These are phyloP conservation scores for Phytophthora ohioensis DNA, from an alignment of 352 stramenopile genomes.

Conservation along the genomic window DNA sequence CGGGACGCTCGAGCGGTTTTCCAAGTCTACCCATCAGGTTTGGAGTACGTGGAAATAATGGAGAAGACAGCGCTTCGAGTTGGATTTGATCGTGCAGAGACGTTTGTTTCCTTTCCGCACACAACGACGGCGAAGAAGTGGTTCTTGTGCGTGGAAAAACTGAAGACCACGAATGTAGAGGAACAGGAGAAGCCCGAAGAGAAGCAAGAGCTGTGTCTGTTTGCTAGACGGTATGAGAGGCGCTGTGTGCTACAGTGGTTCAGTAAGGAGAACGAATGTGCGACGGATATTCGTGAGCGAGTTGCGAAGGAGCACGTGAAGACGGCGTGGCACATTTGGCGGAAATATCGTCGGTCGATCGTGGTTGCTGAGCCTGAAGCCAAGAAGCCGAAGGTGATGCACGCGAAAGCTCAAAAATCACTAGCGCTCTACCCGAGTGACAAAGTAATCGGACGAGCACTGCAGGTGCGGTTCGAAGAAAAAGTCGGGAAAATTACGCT, in stretches of 20 bases:
- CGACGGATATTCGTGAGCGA: slow-evolving; percentile 49
- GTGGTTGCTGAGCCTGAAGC: slow-evolving; percentile 26
- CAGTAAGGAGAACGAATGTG: slow-evolving; percentile 13
- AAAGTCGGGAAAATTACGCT: slow-evolving; percentile 45
- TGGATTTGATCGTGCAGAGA: slow-evolving; percentile 61
- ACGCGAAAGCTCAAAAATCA: slow-evolving; percentile 65
- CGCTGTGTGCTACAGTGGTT: slow-evolving; percentile 73
- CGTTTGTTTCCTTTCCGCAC: slow-evolving; percentile 80
- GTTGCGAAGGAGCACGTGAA: slow-evolving; percentile 74
- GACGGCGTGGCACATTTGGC: slow-evolving; percentile 74
- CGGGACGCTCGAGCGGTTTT: slow-evolving; percentile 53
- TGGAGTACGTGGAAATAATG: slow-evolving; percentile 69
- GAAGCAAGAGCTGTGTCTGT: slow-evolving; percentile 52
- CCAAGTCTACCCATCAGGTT: slow-evolving; percentile 71
- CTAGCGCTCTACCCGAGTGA: slow-evolving; percentile 73
- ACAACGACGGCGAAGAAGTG: slow-evolving; percentile 77
- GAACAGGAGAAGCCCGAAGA: slow-evolving; percentile 12
- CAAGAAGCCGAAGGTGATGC: slow-evolving; percentile 22
- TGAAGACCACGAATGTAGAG: slow-evolving; percentile 4
- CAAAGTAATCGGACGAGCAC: slow-evolving; percentile 57
- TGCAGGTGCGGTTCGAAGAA: slow-evolving; percentile 51
- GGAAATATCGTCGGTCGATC: slow-evolving; percentile 62
- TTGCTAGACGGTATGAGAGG: slow-evolving; percentile 64
- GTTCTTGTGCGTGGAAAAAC: slow-evolving; percentile 64
- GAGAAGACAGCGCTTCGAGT: slow-evolving; percentile 51